Conservation (phyloP, 768 basidiomycete species). For the Amanita subjunquillea region DNA sequence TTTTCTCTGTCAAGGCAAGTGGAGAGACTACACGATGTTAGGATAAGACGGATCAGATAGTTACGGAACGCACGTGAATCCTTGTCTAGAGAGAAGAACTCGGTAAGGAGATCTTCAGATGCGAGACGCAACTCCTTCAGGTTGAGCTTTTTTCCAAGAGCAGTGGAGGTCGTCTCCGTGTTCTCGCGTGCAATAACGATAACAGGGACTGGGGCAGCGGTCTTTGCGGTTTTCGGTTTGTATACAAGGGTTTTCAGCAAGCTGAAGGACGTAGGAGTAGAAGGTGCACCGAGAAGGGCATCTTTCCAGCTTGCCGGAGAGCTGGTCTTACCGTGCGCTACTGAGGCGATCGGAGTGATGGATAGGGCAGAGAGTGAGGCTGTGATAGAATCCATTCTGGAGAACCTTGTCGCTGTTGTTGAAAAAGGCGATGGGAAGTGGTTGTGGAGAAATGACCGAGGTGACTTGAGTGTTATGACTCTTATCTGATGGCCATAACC, state of each 20-base stretch:
- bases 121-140: constrained; percentile 86
- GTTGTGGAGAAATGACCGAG: not conserved
- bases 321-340: constrained; percentile 51
- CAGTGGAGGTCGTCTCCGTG: constrained; percentile 72
- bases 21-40: constrained; percentile 55
- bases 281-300: constrained; percentile 42
- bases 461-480: not conserved
- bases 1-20: constrained; percentile 54
- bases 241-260: constrained; percentile 85
- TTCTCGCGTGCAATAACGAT: constrained; percentile 79
- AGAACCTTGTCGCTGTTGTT: constrained; percentile 5
- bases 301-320: constrained; percentile 75
- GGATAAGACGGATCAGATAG: not conserved
- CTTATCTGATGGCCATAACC: constrained; percentile 5
- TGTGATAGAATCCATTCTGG: constrained; percentile 25
- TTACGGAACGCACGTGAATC: constrained; percentile 60
- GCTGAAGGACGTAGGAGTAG: constrained; percentile 51
- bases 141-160: constrained; percentile 69
- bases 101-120: constrained; percentile 73
- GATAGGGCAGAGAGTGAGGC: constrained; percentile 40
- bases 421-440: not conserved
- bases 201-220: constrained; percentile 73
- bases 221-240: constrained; percentile 96
- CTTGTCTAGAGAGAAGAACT: constrained; percentile 80
- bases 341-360: constrained; percentile 39